Evolutionary conservation across 2,329 filamentous ascomycete species (phyloP).

Genomic region (Shiraia bambusicola): DNA sequence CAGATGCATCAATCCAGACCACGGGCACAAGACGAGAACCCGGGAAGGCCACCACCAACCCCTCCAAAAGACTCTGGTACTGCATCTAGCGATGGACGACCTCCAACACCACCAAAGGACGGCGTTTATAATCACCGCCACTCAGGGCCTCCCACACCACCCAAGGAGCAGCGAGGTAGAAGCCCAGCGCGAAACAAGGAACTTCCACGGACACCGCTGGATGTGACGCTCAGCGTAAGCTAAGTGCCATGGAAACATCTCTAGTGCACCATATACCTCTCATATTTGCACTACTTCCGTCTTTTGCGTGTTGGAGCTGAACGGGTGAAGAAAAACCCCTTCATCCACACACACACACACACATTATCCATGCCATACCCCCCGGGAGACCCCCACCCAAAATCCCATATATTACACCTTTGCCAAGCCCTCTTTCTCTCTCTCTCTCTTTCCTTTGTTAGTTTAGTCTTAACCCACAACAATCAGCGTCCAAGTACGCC

Average conservation of each 20-base stretch:
- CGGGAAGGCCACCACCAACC: constrained; percentile 46
- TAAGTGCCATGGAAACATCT: constrained; percentile 9
- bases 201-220: constrained; percentile 38
- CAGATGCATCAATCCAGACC: constrained; percentile 20
- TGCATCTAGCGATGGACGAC: constrained; percentile 23
- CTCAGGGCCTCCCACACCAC: constrained; percentile 43
- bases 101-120: constrained; percentile 44
- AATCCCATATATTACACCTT: background rate
- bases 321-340: no score
- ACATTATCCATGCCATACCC: background rate
- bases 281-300: no score
- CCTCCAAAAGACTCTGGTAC: constrained; percentile 45
- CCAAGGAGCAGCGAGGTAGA: constrained; percentile 39
- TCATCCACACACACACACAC: no score
- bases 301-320: no score
- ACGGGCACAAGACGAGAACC: constrained; percentile 29
- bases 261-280: no score
- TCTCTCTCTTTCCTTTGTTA: background rate
- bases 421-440: background rate
- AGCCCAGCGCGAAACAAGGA: constrained; percentile 37
- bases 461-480: background rate
- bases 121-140: constrained; percentile 23
- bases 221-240: constrained; percentile 37
- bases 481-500: no score
- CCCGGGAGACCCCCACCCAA: background rate